phyloP scores from a whole-genome alignment of 108 stramenopile genomes.

The Bacterosira constricta region DNA sequence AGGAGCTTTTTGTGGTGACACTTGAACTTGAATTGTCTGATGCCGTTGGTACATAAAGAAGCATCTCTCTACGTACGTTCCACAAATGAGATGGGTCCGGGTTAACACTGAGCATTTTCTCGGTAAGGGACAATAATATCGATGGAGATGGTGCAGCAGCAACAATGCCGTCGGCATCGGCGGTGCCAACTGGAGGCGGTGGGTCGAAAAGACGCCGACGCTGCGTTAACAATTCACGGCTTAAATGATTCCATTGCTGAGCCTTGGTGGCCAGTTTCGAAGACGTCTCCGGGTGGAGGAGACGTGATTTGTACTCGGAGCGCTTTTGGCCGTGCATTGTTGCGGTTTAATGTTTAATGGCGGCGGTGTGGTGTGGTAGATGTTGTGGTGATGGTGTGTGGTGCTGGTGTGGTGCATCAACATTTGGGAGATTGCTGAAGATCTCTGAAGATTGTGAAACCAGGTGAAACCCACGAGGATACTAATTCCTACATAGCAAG shows the following conservation, averaged over 20 bases:
- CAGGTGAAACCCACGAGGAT: too few species aligned
- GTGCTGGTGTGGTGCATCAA: neutral
- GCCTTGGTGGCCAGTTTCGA: constrained; percentile 69
- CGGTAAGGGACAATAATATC: constrained; percentile 63
- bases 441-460: too few species aligned
- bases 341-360: constrained; percentile 7
- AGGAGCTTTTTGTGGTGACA: neutral
- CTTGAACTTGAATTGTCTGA: neutral
- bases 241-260: constrained; percentile 75
- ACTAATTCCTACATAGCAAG: too few species aligned
- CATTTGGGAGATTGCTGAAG: too few species aligned
- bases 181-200: neutral
- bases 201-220: constrained; percentile 27
- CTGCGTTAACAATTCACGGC: constrained; percentile 50
- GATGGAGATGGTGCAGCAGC: constrained; percentile 31
- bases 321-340: constrained; percentile 85
- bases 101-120: constrained; percentile 88
- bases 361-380: too few species aligned
- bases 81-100: constrained; percentile 95
- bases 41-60: constrained; percentile 15
- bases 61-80: constrained; percentile 92
- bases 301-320: constrained; percentile 75
- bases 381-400: constrained; percentile 1
- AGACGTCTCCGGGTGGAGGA: constrained; percentile 60
- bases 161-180: constrained; percentile 9